Evolutionary conservation across 305 asterid genomes (phyloP), one percentile per base, ranked within the genome.

Genomic region (Nicotiana rustica): DNA sequence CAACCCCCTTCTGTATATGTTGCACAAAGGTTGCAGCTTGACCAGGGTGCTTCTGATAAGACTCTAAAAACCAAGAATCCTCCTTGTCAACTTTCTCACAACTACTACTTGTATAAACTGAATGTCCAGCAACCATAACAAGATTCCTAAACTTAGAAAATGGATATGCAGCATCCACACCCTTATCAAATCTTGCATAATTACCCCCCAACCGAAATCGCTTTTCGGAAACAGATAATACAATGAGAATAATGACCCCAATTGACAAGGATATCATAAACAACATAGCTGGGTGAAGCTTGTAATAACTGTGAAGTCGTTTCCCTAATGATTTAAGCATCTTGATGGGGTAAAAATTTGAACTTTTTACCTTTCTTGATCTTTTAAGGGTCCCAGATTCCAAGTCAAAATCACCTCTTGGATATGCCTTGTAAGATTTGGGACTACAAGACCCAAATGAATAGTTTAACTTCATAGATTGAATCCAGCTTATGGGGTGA

Each of bases 81-180:
- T 96, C 99, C 86, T 88, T 91, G 78, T 96, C 98, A 80, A 89
- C 97, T 87, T 90, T 93, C 87, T 93, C 94, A 86, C 98, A 96
- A 64, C 91, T 93, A 88, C 93, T 93, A 85, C 99, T 94, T 8
- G 92, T 92, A 77, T 96, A 96, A 84, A 96, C 92, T 10, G 99
- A 94, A 91, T 96, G 99, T 31, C 98, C 99, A n/a, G 98, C 99
- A n/a, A 96, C 98, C 98, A 96, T 94, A 68, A 96, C 98, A 81
- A 94, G 98, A 88, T 94, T 96, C 89, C 81, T 87, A 25, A 86
- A 87, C 83, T 80, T 89, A 67, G 89, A 76, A 84, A 93, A 93
- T 0, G 98, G 98, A 87, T 93, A 94, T 15, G 66, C 10, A 62
- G 49, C 29, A 62, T 84, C 94, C 49, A 81, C 84, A 79, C 89